Base-by-base conservation (phyloP, 768 basidiomycete species). In the Agaricus bisporus region DNA sequence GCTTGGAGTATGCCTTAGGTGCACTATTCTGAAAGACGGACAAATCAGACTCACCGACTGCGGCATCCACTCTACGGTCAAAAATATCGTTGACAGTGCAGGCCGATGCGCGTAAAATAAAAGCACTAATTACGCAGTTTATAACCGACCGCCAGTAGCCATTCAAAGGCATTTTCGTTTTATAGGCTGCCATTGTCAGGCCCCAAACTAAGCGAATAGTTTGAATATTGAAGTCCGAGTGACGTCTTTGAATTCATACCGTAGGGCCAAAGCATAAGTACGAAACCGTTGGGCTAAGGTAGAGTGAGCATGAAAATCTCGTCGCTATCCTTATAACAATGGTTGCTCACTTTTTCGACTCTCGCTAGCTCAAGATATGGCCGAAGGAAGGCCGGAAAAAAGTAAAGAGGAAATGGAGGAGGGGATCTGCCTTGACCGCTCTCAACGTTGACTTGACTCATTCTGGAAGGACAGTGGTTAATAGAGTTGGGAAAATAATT, bases 1-100 rank as follows among this genome's bases (percentile, higher is more conserved):
- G 75, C 80, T 82, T 42, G 28, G 20, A 41, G 17, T 26, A 15
- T 18, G 7, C 25, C 14, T 32, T 32, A 11, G n/a, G 26, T 8
- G 37, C 22, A 26, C 17, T 26, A 17, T 5, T 39, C n/a, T 20
- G 14, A 20, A n/a, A n/a, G 10, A 6, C 37, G n/a, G 8, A 46
- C 12, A 29, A 20, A 10, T 1, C 18, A 8, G 1, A 48, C 76
- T 49, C 41, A 78, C 80, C 79, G 54, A 82, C 78, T 48, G 73
- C 73, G 25, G 73, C 76, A 59, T 82, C 80, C 59, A 79, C 67
- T 20, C 77, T 59, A 11, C 74, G 70, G 60, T 82, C 80, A 49
- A 78, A 73, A 15, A 82, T 80, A 54, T 82, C 80, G 54, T 82
- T 81, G 29, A 80, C 65, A 2, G 79, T 78, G 58, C 79, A 80